Percentiles rank a stretch among this genome's conserved stretches.
These are phyloP conservation scores for Skeletonema marinoi DNA, from an alignment of 108 stramenopile genomes.

Conservation along the genomic window DNA sequence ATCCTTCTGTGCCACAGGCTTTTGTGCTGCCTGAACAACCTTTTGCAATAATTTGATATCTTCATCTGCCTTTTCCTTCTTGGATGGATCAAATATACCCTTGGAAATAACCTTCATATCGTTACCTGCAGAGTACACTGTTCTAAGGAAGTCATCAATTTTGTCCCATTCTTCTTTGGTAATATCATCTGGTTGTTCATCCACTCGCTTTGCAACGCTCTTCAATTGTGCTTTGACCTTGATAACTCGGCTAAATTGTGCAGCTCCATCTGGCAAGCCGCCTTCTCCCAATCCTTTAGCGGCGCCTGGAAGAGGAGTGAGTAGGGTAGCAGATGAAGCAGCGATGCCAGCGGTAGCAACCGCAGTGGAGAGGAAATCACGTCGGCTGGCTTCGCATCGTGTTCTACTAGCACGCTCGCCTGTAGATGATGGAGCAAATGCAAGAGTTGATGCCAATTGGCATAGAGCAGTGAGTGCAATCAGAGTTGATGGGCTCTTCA, in stretches of 20 bases:
- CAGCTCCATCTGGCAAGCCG: slow-evolving; percentile 64
- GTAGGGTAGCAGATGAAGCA: neutral
- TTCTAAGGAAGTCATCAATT: slow-evolving; percentile 66
- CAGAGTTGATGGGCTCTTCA: slow-evolving; percentile 8
- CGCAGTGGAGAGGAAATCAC: slow-evolving; percentile 31
- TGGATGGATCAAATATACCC: slow-evolving; percentile 49
- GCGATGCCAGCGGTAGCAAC: slow-evolving; percentile 10
- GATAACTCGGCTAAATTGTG: slow-evolving; percentile 71
- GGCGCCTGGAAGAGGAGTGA: slow-evolving; percentile 14
- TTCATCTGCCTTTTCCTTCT: slow-evolving; percentile 55
- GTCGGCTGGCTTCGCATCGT: slow-evolving; percentile 12
- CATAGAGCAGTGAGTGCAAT: neutral
- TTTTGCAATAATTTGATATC: slow-evolving; percentile 63
- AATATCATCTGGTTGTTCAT: slow-evolving; percentile 52
- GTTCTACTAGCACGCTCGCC: slow-evolving; percentile 3
- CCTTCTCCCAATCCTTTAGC: slow-evolving; percentile 72
- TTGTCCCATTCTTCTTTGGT: slow-evolving; percentile 78
- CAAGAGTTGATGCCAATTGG: slow-evolving; percentile 4
- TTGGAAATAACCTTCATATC: slow-evolving; percentile 74
- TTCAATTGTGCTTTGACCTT: slow-evolving; percentile 62
- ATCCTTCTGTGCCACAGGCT: slow-evolving; percentile 58
- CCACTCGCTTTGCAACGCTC: slow-evolving; percentile 58
- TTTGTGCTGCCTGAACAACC: slow-evolving; percentile 68
- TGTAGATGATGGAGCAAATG: slow-evolving; percentile 6
- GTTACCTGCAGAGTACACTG: slow-evolving; percentile 60